phyloP scores from a whole-genome alignment of 345 rosid genomes.

The Chamaenerion angustifolium region DNA sequence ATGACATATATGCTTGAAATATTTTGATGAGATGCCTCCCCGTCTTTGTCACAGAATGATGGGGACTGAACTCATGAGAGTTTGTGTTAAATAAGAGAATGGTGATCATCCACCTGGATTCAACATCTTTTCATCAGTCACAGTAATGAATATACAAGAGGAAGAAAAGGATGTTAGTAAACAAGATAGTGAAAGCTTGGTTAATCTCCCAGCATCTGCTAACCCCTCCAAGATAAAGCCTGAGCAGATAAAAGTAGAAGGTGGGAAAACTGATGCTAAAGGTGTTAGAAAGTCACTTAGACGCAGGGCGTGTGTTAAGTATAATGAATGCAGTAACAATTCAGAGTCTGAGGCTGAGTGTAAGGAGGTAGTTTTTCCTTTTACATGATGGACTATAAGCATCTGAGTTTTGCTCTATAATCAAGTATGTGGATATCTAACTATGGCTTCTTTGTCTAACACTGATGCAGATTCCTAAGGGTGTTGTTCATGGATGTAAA shows the following conservation, averaged over 20 bases:
- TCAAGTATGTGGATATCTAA: no score
- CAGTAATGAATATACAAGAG: conserved; percentile 34
- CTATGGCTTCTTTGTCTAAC: no score
- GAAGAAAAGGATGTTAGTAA: conserved; percentile 14
- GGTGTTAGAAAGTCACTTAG: conserved; percentile 43
- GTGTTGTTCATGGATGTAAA: conserved; percentile 66
- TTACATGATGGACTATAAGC: no score
- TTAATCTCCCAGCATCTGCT: conserved; percentile 22
- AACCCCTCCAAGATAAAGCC: conserved; percentile 30
- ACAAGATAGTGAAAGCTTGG: conserved; percentile 18
- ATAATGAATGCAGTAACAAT: conserved; percentile 25
- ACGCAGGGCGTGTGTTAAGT: conserved; percentile 50
- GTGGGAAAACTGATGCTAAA: conserved; percentile 15
- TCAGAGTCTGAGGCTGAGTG: conserved; percentile 35
- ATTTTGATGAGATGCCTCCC: background rate
- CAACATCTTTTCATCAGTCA: conserved; percentile 68
- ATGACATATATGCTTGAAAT: background rate
- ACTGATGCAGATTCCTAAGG: conserved; percentile 41
- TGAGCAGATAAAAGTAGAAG: conserved; percentile 32
- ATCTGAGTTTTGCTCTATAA: no score
- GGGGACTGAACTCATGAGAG: conserved; percentile 88
- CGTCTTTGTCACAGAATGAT: conserved; percentile 17
- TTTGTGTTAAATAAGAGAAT: conserved; percentile 66
- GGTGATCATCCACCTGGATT: conserved; percentile 96
- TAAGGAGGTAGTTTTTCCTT: conserved; percentile 15